Conservation (phyloP, 2,329 filamentous ascomycete genomes). For the Aspergillus piperis region DNA sequence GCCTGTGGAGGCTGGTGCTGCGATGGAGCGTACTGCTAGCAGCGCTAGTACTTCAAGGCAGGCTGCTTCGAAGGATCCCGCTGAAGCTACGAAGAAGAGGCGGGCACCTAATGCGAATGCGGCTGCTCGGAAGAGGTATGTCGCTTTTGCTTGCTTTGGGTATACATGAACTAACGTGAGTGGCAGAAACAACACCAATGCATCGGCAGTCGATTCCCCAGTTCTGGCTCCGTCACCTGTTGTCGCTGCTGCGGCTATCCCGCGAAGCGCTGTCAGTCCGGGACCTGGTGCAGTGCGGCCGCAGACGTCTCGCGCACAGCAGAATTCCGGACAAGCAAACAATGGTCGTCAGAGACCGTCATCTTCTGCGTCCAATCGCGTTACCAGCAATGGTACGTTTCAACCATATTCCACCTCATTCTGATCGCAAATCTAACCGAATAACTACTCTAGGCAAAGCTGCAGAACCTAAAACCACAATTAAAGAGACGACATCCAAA, state of each 20-base stretch:
- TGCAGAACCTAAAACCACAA: conserved; percentile 55
- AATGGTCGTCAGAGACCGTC: conserved; percentile 59
- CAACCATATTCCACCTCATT: conserved; percentile 20
- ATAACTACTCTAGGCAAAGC: conserved; percentile 33
- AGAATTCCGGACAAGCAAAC: conserved; percentile 68
- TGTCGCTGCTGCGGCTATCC: conserved; percentile 61
- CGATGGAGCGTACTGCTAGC: conserved; percentile 46
- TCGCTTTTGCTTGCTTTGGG: neutral
- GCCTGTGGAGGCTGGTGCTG: conserved; percentile 34
- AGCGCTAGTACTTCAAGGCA: conserved; percentile 35
- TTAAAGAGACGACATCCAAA: conserved; percentile 49
- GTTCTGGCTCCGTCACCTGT: conserved; percentile 76
- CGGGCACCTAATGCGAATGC: conserved; percentile 70
- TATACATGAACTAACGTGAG: conserved; percentile 14
- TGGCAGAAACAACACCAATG: conserved; percentile 50
- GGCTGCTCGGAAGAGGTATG: conserved; percentile 70
- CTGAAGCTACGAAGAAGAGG: conserved; percentile 69
- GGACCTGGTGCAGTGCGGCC: conserved; percentile 62
- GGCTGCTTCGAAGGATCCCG: conserved; percentile 62
- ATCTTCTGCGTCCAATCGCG: conserved; percentile 63
- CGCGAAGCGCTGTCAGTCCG: conserved; percentile 64
- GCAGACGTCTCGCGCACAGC: conserved; percentile 69
- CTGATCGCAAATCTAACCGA: conserved; percentile 21
- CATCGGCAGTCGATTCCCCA: conserved; percentile 62
- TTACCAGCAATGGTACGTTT: conserved; percentile 54